A percentile compares a stretch with the other conserved stretches of the same genome.
Conservation (phyloP, 805 yeast genomes). For the Cyberlindnera mississippiensis region DNA sequence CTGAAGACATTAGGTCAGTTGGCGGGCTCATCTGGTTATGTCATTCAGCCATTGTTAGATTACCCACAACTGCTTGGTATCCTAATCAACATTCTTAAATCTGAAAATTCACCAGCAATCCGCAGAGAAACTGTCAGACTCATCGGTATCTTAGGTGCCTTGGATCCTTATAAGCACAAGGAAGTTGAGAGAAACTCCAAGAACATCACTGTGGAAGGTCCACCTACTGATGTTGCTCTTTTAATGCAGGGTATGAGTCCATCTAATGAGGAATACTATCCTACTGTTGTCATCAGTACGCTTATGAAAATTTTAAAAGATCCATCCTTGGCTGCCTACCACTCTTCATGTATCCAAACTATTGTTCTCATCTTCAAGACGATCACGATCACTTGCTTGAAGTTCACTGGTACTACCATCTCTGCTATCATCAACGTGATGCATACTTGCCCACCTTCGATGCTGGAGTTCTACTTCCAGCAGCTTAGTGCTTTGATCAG, state of each 20-base stretch:
- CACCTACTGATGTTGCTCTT: slow-evolving; percentile 84
- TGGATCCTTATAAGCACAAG: slow-evolving; percentile 93
- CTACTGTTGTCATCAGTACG: slow-evolving; percentile 88
- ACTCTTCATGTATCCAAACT: slow-evolving; percentile 90
- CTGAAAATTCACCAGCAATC: slow-evolving; percentile 69
- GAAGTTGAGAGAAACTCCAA: slow-evolving; percentile 77
- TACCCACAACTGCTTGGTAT: slow-evolving; percentile 87
- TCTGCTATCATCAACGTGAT: slow-evolving; percentile 86
- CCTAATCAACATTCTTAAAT: slow-evolving; percentile 73
- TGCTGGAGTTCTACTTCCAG: slow-evolving; percentile 84
- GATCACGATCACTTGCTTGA: slow-evolving; percentile 81
- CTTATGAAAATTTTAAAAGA: slow-evolving; percentile 82
- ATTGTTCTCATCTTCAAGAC: slow-evolving; percentile 88
- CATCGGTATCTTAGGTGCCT: slow-evolving; percentile 91
- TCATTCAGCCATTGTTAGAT: slow-evolving; percentile 86
- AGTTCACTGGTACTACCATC: slow-evolving; percentile 81
- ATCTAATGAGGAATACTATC: slow-evolving; percentile 86
- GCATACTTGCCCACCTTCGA: slow-evolving; percentile 72
- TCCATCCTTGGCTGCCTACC: slow-evolving; percentile 79
- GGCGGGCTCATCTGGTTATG: slow-evolving; percentile 90
- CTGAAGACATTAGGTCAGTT: slow-evolving; percentile 82
- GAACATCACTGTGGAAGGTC: slow-evolving; percentile 58
- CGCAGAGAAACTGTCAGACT: slow-evolving; percentile 86
- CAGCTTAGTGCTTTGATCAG: slow-evolving; percentile 76
- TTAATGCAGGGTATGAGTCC: slow-evolving; percentile 95